Percentiles rank a stretch among this genome's conserved stretches.
These are phyloP conservation scores for Metarhizium humberi DNA, from an alignment of 2,329 filamentous ascomycete genomes.

Conservation along the genomic window DNA sequence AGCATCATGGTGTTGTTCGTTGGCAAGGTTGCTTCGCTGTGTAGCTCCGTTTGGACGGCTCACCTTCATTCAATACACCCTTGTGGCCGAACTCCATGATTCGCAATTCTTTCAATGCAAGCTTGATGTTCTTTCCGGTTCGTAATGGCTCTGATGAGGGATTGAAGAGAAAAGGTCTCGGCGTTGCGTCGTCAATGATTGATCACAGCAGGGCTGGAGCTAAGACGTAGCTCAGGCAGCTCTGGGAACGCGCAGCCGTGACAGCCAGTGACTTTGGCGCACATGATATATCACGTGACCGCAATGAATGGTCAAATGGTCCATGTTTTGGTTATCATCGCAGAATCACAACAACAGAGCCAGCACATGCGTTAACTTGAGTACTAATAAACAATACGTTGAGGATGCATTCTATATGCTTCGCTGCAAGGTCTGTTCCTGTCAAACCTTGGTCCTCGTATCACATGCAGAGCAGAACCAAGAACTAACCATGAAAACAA, in stretches of 20 bases:
- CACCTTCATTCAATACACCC: slow-evolving; percentile 57
- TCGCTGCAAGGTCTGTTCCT: not conserved
- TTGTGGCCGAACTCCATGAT: slow-evolving; percentile 55
- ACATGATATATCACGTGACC: slow-evolving; percentile 14
- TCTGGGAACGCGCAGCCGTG: slow-evolving; percentile 33
- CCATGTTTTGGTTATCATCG: too few relatives aligned
- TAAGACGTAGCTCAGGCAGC: slow-evolving; percentile 35
- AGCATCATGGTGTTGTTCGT: not conserved
- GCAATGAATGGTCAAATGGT: not conserved
- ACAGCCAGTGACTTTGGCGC: slow-evolving; percentile 10
- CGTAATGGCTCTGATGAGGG: not conserved
- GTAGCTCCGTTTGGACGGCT: slow-evolving; percentile 5
- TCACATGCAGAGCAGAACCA: not conserved
- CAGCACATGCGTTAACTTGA: too few relatives aligned
- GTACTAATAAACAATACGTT: too few relatives aligned
- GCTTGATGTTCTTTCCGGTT: not conserved
- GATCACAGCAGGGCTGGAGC: slow-evolving; percentile 24
- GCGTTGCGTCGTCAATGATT: slow-evolving; percentile 14
- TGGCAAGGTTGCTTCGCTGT: slow-evolving; percentile 6
- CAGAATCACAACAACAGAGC: too few relatives aligned
- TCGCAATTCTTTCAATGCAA: not conserved
- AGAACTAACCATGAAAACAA: not conserved
- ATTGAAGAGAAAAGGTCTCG: slow-evolving; percentile 2
- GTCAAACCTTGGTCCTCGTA: not conserved
- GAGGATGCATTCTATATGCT: not conserved